A percentile compares a stretch with the other conserved stretches of the same genome.
Evolutionary conservation across 768 basidiomycete genomes (phyloP).

Genomic region (Kondoa malvinella): DNA sequence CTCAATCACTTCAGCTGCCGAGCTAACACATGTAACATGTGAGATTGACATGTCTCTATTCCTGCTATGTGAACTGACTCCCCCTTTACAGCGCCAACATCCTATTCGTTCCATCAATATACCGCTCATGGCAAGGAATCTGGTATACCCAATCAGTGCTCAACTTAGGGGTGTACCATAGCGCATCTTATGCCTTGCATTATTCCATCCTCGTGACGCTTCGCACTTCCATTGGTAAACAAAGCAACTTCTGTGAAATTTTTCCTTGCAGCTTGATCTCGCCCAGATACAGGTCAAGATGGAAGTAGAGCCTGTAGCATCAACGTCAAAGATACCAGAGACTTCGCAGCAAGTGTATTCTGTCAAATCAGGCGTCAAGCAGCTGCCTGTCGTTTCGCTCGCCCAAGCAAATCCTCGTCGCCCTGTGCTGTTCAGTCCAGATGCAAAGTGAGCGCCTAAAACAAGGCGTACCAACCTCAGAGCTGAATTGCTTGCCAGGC

Average conservation of each 20-base stretch:
- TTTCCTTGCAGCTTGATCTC: neutral
- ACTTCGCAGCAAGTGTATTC: neutral
- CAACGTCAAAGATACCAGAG: neutral
- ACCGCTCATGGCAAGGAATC: no score
- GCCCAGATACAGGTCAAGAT: neutral
- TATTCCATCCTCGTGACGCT: neutral
- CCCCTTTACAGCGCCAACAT: no score
- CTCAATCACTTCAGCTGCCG: neutral
- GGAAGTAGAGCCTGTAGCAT: neutral
- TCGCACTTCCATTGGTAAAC: neutral
- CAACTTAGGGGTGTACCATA: no score
- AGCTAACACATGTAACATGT: no score
- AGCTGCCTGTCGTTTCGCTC: slow-evolving; percentile 60
- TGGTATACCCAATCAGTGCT: no score
- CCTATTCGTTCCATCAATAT: no score
- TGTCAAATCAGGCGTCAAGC: slow-evolving; percentile 28
- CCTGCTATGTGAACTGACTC: no score
- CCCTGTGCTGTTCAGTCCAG: slow-evolving; percentile 31
- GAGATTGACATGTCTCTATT: no score
- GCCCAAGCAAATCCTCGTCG: neutral
- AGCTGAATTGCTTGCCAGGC: slow-evolving; percentile 35
- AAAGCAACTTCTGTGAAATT: neutral
- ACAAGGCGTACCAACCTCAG: slow-evolving; percentile 8
- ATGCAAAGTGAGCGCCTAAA: slow-evolving; percentile 51
- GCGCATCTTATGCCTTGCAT: neutral